Base-by-base conservation (phyloP, 352 stramenopile species). In the Phytophthora idaei region DNA sequence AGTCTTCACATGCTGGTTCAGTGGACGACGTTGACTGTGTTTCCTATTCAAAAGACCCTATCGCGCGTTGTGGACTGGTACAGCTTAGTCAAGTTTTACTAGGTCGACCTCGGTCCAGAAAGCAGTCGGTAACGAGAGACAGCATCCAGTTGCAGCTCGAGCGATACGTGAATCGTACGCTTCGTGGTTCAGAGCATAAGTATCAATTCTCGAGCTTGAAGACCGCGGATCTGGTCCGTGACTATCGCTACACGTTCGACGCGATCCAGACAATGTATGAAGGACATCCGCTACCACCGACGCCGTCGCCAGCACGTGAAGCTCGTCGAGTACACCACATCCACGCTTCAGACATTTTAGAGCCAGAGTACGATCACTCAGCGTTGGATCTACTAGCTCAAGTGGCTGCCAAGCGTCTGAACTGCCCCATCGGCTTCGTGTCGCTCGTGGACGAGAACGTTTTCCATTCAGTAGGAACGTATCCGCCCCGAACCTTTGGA, bases 371-470 rank as follows among this genome's bases (percentile, higher is more conserved):
- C 51, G 80, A 86, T 57, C 78, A 68, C 56, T 58, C 68, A 10
- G 77, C 74, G 4, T 66, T 85, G 4, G 67, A 88, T 52, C 15
- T 85, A 34, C 31, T 88, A 0, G 79, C 79, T 8, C 62, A 81
- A 56, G 65, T 84, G 28, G 77, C 75, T 14, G 79, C 79, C 17
- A 68, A 80, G 51, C 68, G 69, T 17, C 49, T 85, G 21, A 77
- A 81, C 14, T 85, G 77, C 42, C 71, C 76, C 1, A 67, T 84
- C 28, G 79, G 79, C 32, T 85, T 84, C 41, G 65, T 88, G 10
- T 84, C 79, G 15, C 52, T 88, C 21, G 60, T 88, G 14, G 79
- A 80, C 44, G 70, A 76, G 28, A 64, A 32, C 12, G 41, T 67
- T n/a, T 84, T 81, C 57, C 68, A 77, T 34, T 68, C 67, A 4